Base-by-base conservation (phyloP, 305 asterid genomes). In the Fraxinus ornus region DNA sequence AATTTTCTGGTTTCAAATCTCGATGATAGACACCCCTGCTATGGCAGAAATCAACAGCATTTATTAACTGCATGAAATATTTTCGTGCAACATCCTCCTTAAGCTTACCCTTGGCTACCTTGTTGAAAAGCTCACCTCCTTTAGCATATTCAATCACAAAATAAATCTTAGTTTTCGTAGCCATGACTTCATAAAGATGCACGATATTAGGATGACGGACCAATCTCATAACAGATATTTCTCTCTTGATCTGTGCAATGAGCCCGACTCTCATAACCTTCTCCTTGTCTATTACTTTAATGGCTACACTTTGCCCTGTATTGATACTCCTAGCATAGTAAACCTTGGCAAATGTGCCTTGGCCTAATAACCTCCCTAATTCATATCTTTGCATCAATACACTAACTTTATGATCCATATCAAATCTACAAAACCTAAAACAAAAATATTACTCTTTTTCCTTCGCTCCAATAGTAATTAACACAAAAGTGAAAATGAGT, bases 101-200 rank as follows among this genome's bases (percentile, higher is more conserved):
- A 13, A 90, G 81, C 87, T 44, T 86, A 7, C 95, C 93, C 49
- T 80, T 86, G 1, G 89, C 84, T 62, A 91, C 84, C 84, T 84
- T 89, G 83, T 84, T 75, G 76, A 86, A 91, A 62, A 91, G 95
- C 86, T 90, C 95, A 21, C 95, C 93, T 0, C 95, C 95, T 84
- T 86, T 90, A 21, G 92, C 93, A 64, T 85, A 91, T 21, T 91
- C 93, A 88, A 91, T 86, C 1, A 90, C 90, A 5, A 90, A 90
- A 78, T 88, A 91, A 21, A 90, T 90, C 85, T 87, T 91, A 47
- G 94, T 88, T 85, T 86, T 92, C 35, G 94, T 88, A n/a, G 95
- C 94, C 91, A 91, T 86, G 70, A 91, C 95, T 78, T 91, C 95
- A n/a, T 88, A 77, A 49, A 91, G 92, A 17, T 85, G 83, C 26